These are phyloP conservation scores for Phalaenopsis hybrid DNA, from an alignment of 116 monocot species.

Conservation along the genomic window DNA sequence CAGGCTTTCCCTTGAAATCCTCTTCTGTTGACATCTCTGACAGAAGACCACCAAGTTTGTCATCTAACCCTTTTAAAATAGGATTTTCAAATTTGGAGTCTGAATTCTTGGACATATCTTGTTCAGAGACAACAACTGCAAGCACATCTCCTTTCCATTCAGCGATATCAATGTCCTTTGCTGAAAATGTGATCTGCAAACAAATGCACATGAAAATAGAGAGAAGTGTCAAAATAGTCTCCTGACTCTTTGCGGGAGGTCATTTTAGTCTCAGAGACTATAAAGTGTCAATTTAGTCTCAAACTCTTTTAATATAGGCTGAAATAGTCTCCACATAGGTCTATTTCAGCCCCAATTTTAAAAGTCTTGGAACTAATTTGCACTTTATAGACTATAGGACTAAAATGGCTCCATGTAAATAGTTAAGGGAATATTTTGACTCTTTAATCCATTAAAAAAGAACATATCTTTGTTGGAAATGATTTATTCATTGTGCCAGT, in stretches of 20 bases:
- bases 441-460: too few relatives aligned
- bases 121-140: slow-evolving; percentile 71
- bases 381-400: too few relatives aligned
- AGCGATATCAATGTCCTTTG: slow-evolving; percentile 59
- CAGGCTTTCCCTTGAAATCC: slow-evolving; percentile 87
- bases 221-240: too few relatives aligned
- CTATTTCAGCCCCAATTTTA: too few relatives aligned
- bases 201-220: background rate
- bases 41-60: slow-evolving; percentile 62
- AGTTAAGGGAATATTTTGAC: too few relatives aligned
- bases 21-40: slow-evolving; percentile 72
- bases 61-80: slow-evolving; percentile 65
- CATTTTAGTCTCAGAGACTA: too few relatives aligned
- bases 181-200: slow-evolving; percentile 68
- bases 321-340: too few relatives aligned
- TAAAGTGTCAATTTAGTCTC: too few relatives aligned
- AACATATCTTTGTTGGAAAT: background rate
- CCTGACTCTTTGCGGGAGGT: too few relatives aligned
- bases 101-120: slow-evolving; percentile 74
- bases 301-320: too few relatives aligned
- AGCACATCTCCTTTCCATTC: slow-evolving; percentile 97
- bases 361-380: too few relatives aligned
- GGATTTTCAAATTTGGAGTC: slow-evolving; percentile 77
- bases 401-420: too few relatives aligned
- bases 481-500: background rate